These are phyloP conservation scores for Zymoseptoria tritici DNA, from an alignment of 2,329 filamentous ascomycete species.

Conservation along the genomic window DNA sequence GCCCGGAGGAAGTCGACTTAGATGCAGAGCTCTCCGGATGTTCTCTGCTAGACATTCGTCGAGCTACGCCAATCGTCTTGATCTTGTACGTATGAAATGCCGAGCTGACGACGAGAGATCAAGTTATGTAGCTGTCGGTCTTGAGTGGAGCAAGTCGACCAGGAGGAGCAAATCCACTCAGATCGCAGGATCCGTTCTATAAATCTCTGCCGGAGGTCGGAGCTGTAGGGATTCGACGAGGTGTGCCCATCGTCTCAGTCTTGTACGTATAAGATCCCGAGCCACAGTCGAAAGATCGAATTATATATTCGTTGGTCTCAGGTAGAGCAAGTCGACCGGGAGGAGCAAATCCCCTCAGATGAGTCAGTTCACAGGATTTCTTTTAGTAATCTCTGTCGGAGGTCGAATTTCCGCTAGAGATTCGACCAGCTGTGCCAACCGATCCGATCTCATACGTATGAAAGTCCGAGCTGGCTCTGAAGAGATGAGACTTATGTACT, in stretches of 20 bases:
- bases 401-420: neutral
- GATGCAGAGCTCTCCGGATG: too few relatives aligned
- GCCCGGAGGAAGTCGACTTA: too few relatives aligned
- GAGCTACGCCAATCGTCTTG: neutral
- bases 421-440: neutral
- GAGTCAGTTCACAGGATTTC: too few relatives aligned
- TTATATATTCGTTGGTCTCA: neutral
- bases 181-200: neutral
- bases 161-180: neutral
- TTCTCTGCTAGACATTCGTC: neutral
- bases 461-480: neutral
- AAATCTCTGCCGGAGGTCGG: too few relatives aligned
- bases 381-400: neutral
- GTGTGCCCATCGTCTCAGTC: neutral
- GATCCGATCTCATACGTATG: neutral
- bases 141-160: neutral
- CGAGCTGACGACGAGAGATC: neutral
- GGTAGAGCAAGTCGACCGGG: neutral
- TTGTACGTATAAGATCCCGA: neutral
- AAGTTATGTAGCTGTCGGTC: neutral
- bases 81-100: neutral
- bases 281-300: neutral
- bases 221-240: too few relatives aligned
- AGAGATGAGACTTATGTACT: too few relatives aligned
- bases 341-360: neutral